A percentile compares a stretch with the other conserved stretches of the same genome.
phyloP scores from a whole-genome alignment of 306 rosid species.

The Ziziphus jujuba region DNA sequence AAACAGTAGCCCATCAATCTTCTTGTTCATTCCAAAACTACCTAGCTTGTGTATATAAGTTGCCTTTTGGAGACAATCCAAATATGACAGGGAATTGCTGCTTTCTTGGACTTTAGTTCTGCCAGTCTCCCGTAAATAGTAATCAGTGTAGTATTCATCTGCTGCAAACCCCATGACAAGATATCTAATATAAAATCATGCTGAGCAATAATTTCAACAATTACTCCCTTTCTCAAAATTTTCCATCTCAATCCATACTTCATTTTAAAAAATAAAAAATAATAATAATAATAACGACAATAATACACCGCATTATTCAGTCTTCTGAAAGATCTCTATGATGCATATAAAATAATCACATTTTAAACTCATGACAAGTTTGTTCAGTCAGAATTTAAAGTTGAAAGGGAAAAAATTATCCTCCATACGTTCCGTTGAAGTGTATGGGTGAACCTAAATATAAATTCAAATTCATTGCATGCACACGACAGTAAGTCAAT shows the following conservation, averaged over 20 bases:
- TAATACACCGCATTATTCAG: slow-evolving; percentile 11
- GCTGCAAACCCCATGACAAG: slow-evolving; percentile 82
- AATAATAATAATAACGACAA: no score
- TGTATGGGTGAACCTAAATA: neutral
- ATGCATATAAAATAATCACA: no score
- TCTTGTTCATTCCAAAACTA: no score
- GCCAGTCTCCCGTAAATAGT: slow-evolving; percentile 53
- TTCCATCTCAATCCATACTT: slow-evolving; percentile 63
- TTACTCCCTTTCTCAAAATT: slow-evolving; percentile 67
- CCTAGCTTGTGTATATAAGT: no score
- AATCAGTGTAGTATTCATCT: slow-evolving; percentile 55
- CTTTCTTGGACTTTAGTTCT: no score
- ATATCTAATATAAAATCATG: slow-evolving; percentile 66
- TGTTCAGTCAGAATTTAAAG: slow-evolving; percentile 20
- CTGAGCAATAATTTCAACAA: no score
- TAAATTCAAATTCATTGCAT: no score
- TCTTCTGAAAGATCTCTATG: no score
- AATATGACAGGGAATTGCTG: no score
- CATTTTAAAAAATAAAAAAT: slow-evolving; percentile 25
- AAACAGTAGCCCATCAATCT: slow-evolving; percentile 1
- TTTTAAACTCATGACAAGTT: neutral
- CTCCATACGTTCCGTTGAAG: slow-evolving; percentile 14
- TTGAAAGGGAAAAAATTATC: slow-evolving; percentile 10
- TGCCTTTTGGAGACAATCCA: no score
- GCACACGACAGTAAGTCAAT: no score